Evolutionary conservation across 2,329 filamentous ascomycete genomes (phyloP), one percentile per base, ranked within the genome.

Genomic region (Diaporthe eres): DNA sequence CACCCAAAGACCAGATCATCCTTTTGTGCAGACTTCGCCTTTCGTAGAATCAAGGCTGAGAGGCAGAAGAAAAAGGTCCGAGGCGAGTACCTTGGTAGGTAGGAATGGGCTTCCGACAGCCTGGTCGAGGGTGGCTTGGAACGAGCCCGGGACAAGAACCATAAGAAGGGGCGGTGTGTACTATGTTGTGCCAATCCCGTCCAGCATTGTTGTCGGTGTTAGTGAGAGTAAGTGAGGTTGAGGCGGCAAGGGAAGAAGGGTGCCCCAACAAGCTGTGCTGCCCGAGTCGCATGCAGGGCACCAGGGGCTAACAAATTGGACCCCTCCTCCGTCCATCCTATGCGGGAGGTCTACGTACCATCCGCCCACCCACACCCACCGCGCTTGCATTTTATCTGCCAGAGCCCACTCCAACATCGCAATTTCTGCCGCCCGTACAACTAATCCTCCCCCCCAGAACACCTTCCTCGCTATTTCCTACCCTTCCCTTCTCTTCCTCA

Each of bases 241-340:
- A 70, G 65, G 49, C 65, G 49, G 65, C 65, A 70, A 70, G 65
- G 65, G 34, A 2, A 55, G 49, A 19, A 42, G 47, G 63, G 44
- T 4, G 25, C 15, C n/a, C 22, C 65, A 70, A 70, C 65, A 70
- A 55, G 47, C 49, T 55, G 49, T 42, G 65, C 2, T 28, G 25
- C 49, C 65, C 47, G 47, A 70, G 47, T 70, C 58, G 67, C 67
- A 65, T 53, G 67, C 67, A 71, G 58, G 37, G n/a, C 12, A 65
- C 44, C 57, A 72, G 74, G 67, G 67, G 67, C 72, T 72, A 72
- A 65, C 68, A 72, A 51, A 65, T 67, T 75, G 73, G 74, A 75
- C 65, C 49, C 47, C 65, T 42, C 65, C 31, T 55, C 65, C 31
- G 15, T 13, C 47, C 47, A 53, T 55, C 25, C 65, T 39, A 53